Percentiles rank a stretch among this genome's conserved stretches.
Evolutionary conservation across 148 eudicot genomes (phyloP).

Genomic region (Diospyros lotus): DNA sequence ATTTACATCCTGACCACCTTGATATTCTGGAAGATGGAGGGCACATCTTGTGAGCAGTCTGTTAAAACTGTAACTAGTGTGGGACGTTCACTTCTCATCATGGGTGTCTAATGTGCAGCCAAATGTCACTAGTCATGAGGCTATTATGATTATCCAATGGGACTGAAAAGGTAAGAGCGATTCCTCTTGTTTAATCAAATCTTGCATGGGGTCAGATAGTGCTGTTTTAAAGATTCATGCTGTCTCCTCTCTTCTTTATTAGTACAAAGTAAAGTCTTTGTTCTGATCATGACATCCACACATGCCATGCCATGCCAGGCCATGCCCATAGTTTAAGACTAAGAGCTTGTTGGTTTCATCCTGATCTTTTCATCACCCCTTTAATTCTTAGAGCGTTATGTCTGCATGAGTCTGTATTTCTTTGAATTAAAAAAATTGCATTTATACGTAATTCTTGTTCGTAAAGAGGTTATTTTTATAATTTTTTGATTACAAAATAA

Average conservation of each 20-base stretch:
- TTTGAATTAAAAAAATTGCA: too few species aligned
- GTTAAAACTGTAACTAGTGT: neutral
- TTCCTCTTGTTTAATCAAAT: constrained; percentile 16
- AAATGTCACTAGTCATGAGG: constrained; percentile 1
- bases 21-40: constrained; percentile 1
- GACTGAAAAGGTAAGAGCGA: constrained; percentile 9
- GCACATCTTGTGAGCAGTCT: neutral
- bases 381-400: too few species aligned
- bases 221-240: constrained; percentile 17
- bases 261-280: constrained; percentile 4
- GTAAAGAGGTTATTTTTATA: too few species aligned
- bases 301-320: neutral
- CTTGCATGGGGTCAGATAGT: constrained; percentile 18
- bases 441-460: too few species aligned
- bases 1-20: neutral
- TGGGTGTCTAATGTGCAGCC: constrained; percentile 8
- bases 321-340: too few species aligned
- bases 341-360: too few species aligned
- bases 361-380: too few species aligned
- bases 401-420: too few species aligned
- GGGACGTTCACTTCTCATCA: neutral
- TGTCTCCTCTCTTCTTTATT: constrained; percentile 11
- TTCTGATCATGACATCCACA: constrained; percentile 14
- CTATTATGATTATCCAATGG: constrained; percentile 9
- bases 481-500: too few species aligned